A percentile compares a stretch with the other conserved stretches of the same genome.
These are phyloP conservation scores for Leccinum pseudoinsigne DNA, from an alignment of 1,284 basidiomycete species.

Conservation along the genomic window DNA sequence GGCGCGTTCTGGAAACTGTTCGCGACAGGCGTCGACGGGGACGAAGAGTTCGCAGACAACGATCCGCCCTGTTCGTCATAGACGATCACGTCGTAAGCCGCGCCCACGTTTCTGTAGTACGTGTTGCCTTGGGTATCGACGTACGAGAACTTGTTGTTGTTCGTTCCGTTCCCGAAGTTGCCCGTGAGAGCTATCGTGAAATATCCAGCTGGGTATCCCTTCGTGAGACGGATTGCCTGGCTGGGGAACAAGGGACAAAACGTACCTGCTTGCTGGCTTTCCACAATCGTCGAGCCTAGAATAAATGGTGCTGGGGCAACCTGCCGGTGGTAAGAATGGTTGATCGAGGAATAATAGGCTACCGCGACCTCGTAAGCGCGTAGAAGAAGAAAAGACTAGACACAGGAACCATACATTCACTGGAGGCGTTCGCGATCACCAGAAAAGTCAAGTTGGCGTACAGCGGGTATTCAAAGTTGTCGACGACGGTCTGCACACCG, in stretches of 20 bases:
- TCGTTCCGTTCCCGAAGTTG: slow-evolving; percentile 56
- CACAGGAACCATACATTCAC: slow-evolving; percentile 42
- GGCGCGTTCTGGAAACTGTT: slow-evolving; percentile 2
- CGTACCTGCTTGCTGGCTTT: slow-evolving; percentile 59
- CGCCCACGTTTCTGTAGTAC: slow-evolving; percentile 59
- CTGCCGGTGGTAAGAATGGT: slow-evolving; percentile 67
- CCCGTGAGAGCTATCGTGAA: slow-evolving; percentile 47
- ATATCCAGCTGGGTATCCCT: slow-evolving; percentile 48
- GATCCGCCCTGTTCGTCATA: slow-evolving; percentile 58
- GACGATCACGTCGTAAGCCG: slow-evolving; percentile 59
- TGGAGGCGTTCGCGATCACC: slow-evolving; percentile 41
- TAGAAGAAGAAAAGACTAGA: background rate
- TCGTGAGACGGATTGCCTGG: too few species aligned
- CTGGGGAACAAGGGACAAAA: too few species aligned
- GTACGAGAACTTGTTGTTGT: slow-evolving; percentile 66
- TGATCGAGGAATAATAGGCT: slow-evolving; percentile 53
- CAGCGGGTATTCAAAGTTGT: slow-evolving; percentile 66
- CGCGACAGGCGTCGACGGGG: background rate
- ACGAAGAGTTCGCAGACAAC: slow-evolving; percentile 37
- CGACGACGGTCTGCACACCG: slow-evolving; percentile 49
- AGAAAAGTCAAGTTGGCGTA: slow-evolving; percentile 57
- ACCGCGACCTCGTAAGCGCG: background rate
- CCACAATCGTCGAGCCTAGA: slow-evolving; percentile 53
- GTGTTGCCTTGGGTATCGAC: slow-evolving; percentile 60
- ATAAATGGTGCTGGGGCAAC: slow-evolving; percentile 60